Evolutionary conservation across 2,329 filamentous ascomycete species (phyloP).

Genomic region (Lachnellula subtilissima): DNA sequence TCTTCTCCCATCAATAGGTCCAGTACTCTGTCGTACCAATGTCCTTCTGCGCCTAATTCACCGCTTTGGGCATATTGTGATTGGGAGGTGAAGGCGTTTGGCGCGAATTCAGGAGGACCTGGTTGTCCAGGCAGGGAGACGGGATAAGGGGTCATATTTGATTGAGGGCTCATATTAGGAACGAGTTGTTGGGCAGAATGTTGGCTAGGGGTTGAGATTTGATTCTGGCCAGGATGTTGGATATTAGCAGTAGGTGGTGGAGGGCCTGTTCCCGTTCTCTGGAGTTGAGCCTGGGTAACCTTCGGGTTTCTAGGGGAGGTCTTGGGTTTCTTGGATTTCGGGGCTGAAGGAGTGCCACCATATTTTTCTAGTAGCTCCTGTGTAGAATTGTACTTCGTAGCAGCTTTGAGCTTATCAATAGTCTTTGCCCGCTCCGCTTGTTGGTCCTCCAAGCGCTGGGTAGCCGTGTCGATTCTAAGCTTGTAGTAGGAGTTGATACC

Average conservation of each 20-base stretch:
- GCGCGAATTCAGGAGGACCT: slow-evolving; percentile 61
- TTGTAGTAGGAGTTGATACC: slow-evolving; percentile 68
- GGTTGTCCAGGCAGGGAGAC: slow-evolving; percentile 17
- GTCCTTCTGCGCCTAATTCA: slow-evolving; percentile 36
- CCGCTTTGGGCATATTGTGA: slow-evolving; percentile 28
- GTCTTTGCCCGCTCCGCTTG: slow-evolving; percentile 77
- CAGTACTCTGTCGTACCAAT: slow-evolving; percentile 93
- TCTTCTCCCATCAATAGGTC: slow-evolving; percentile 93
- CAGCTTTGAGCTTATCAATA: slow-evolving; percentile 89
- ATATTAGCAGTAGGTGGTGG: slow-evolving; percentile 62
- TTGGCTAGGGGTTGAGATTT: slow-evolving; percentile 14
- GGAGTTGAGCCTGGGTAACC: slow-evolving; percentile 22
- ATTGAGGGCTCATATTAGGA: slow-evolving; percentile 16
- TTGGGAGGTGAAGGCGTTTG: slow-evolving; percentile 56
- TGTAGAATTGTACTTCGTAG: slow-evolving; percentile 94
- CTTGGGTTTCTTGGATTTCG: slow-evolving; percentile 23
- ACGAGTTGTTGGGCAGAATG: slow-evolving; percentile 24
- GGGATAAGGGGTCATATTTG: slow-evolving; percentile 16
- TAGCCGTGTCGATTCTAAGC: slow-evolving; percentile 69
- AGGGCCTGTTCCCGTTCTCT: slow-evolving; percentile 48
- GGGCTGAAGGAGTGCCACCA: slow-evolving; percentile 48
- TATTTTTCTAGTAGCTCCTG: slow-evolving; percentile 93
- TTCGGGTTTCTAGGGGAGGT: slow-evolving; percentile 13
- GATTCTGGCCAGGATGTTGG: slow-evolving; percentile 35
- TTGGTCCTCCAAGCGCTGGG: slow-evolving; percentile 65